These are phyloP conservation scores for Fusarium sp. DNA, from an alignment of 2,329 filamentous ascomycete species.

Conservation along the genomic window DNA sequence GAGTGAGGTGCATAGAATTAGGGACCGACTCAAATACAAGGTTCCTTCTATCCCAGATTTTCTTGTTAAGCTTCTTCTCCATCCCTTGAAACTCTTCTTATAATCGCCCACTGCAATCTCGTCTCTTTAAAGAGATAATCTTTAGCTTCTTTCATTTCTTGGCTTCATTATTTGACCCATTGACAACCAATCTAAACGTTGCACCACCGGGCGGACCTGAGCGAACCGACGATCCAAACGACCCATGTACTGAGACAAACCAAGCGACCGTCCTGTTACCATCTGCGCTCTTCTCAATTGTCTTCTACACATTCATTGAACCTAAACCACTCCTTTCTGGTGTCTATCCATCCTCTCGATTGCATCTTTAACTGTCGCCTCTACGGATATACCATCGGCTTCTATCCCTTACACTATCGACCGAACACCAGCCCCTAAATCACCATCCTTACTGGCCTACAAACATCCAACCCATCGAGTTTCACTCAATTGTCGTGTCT, in stretches of 20 bases:
- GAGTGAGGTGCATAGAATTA: no score
- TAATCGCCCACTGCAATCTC: slow-evolving; percentile 27
- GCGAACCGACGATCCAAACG: slow-evolving; percentile 38
- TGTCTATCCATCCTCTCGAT: slow-evolving; percentile 1
- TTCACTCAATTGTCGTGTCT: slow-evolving; percentile 18
- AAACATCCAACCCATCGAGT: slow-evolving; percentile 14
- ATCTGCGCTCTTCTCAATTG: slow-evolving; percentile 17
- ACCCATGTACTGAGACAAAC: slow-evolving; percentile 36
- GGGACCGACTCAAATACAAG: slow-evolving; percentile 24
- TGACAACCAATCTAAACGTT: slow-evolving; percentile 23
- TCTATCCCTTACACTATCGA: background rate
- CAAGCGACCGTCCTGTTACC: slow-evolving; percentile 5
- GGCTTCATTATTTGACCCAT: slow-evolving; percentile 23
- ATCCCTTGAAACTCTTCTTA: slow-evolving; percentile 29
- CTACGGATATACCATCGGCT: no score
- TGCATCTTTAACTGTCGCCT: background rate
- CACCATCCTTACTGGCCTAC: slow-evolving; percentile 12
- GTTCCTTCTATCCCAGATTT: slow-evolving; percentile 15
- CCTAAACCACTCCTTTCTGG: slow-evolving; percentile 2
- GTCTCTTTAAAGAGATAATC: slow-evolving; percentile 19
- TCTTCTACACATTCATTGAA: slow-evolving; percentile 12
- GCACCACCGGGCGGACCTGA: slow-evolving; percentile 27
- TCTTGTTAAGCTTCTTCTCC: slow-evolving; percentile 5
- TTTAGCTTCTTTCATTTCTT: slow-evolving; percentile 30
- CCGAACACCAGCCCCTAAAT: slow-evolving; percentile 4